Evolutionary conservation across 192 early-diverging fungal genomes (phyloP).

Genomic region (Dispira parvispora): DNA sequence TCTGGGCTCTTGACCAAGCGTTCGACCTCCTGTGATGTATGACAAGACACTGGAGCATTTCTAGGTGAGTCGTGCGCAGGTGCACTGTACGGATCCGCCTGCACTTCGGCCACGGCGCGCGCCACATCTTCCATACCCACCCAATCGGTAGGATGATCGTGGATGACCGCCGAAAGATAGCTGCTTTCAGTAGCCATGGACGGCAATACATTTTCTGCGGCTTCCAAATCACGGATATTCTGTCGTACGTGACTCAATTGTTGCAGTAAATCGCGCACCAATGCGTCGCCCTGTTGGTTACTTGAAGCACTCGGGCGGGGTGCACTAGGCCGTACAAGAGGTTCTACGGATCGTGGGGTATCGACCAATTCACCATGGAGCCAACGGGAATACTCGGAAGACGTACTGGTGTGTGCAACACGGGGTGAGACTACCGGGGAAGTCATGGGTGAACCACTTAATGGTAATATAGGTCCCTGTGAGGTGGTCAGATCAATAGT

Average conservation of each 20-base stretch:
- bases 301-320: neutral
- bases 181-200: neutral
- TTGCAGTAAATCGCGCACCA: neutral
- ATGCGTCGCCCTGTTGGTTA: neutral
- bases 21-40: neutral
- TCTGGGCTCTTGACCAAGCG: neutral
- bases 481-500: too few relatives aligned
- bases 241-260: neutral
- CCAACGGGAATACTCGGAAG: neutral
- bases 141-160: neutral
- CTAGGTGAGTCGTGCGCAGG: slow-evolving; percentile 5
- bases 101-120: neutral
- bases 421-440: too few relatives aligned
- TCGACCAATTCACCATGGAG: neutral
- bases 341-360: neutral
- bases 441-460: too few relatives aligned
- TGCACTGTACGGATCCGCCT: neutral
- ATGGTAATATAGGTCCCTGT: too few relatives aligned
- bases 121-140: slow-evolving; percentile 12
- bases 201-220: neutral
- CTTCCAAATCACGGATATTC: neutral
- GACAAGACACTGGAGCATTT: neutral
- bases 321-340: neutral
- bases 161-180: neutral
- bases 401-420: neutral